Evolutionary conservation across 1,139 yeast genomes (phyloP).

Genomic region (Scheffersomyces lignicola): DNA sequence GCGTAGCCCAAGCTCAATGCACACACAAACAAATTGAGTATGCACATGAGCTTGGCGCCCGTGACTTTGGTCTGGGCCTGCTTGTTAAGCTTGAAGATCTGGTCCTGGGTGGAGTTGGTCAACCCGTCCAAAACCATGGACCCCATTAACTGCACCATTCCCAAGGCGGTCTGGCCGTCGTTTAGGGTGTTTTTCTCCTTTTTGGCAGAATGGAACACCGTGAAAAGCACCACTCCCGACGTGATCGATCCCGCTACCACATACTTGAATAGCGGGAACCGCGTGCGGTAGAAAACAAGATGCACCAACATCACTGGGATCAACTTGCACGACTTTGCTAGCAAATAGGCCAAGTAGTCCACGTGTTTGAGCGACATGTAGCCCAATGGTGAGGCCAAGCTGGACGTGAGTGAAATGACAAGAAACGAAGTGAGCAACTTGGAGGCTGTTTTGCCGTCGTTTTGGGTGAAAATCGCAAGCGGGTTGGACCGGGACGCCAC

Average conservation of each 20-base stretch:
- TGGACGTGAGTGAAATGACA: conserved; percentile 73
- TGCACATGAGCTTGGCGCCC: conserved; percentile 88
- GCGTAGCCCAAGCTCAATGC: conserved; percentile 41
- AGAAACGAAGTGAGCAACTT: conserved; percentile 44
- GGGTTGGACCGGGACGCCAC: conserved; percentile 33
- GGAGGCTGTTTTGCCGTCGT: conserved; percentile 18
- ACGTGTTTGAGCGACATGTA: conserved; percentile 76
- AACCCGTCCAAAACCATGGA: conserved; percentile 86
- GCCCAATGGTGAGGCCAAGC: conserved; percentile 80
- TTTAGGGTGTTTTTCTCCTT: conserved; percentile 23
- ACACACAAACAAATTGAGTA: conserved; percentile 63
- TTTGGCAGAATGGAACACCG: conserved; percentile 41
- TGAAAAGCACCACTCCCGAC: conserved; percentile 76
- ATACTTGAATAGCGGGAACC: conserved; percentile 76
- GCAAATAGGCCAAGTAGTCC: conserved; percentile 77
- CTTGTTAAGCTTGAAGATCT: conserved; percentile 53
- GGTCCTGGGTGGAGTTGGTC: conserved; percentile 92
- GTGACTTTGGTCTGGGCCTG: conserved; percentile 18
- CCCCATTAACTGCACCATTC: conserved; percentile 55
- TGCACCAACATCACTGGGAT: conserved; percentile 91
- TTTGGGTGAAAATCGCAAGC: conserved; percentile 27
- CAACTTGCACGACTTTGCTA: conserved; percentile 91
- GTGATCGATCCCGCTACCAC: conserved; percentile 76
- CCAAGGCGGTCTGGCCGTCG: conserved; percentile 50
- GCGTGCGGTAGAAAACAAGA: conserved; percentile 65